Base-by-base conservation (phyloP, 1,139 yeast species). In the Suhomyces chickasaworum region DNA sequence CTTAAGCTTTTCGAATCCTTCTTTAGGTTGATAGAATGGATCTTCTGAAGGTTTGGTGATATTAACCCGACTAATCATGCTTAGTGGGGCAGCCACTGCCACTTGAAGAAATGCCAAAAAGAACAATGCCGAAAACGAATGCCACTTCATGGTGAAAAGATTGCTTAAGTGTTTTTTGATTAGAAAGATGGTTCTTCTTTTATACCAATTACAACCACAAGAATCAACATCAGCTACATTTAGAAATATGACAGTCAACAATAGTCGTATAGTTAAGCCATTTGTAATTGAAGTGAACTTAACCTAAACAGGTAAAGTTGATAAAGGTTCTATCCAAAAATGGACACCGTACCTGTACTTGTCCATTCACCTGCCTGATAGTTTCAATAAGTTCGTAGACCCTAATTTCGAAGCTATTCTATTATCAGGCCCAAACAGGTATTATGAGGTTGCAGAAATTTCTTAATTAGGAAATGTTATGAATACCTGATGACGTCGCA, bases 21-120 rank as follows among this genome's bases (percentile, higher is more conserved):
- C 46, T 2, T 70, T 67, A 0, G 70, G 57, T 6, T 33, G 30
- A 42, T 69, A 68, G 49, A 68, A 69, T 1, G 58, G 54, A 51
- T 69, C 74, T 13, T 60, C 22, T 9, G 39, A 17, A 31, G 46
- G 44, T 10, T 15, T 35, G 20, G 45, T 41, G 37, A 38, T 17
- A 13, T 45, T 38, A 5, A 7, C 9, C 9, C 27, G 13, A 9
- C 10, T 12, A 8, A 23, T 15, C 30, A 22, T 8, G 21, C 30
- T 22, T n/a, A 23, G 8, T n/a, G 44, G 39, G 9, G 35, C 37
- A 9, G 39, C 44, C 31, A 35, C 17, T 9, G 23, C 17, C 35
- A 33, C 34, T n/a, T 35, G 30, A 7, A 35, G 17, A 12, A 13
- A 25, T 10, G 44, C 17, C 22, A 36, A 18, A 12, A 22, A 18